Percentiles rank a stretch among this genome's conserved stretches.
Conservation (phyloP, 495 filamentous ascomycete genomes). For the Acidiella bohemica region DNA sequence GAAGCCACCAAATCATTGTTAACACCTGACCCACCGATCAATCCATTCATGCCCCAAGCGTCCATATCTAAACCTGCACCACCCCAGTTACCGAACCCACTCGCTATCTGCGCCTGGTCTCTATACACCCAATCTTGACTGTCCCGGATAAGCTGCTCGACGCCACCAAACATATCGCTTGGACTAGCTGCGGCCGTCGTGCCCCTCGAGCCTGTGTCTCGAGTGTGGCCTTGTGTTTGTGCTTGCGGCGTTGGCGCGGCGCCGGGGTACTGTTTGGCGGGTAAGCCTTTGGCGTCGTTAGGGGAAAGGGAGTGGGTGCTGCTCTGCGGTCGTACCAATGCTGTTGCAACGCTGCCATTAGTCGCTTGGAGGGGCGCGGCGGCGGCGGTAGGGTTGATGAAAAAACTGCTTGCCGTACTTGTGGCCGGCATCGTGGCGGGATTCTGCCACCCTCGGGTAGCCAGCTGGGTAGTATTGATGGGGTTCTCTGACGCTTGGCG, state of each 20-base stretch:
- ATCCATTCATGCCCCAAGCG: constrained; percentile 2
- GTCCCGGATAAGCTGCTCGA: constrained; percentile 30
- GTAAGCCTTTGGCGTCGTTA: constrained; percentile 5
- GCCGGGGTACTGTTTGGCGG: constrained; percentile 5
- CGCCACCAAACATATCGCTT: constrained; percentile 29
- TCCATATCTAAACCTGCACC: constrained; percentile 2
- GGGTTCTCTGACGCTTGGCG: background rate
- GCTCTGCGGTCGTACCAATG: constrained; percentile 1
- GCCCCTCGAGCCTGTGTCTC: background rate
- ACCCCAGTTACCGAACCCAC: constrained; percentile 31
- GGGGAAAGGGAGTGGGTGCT: constrained; percentile 2
- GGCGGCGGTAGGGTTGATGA: background rate
- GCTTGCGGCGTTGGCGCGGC: constrained; percentile 2
- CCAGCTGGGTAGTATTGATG: background rate
- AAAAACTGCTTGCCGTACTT: constrained; percentile 1
- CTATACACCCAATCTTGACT: constrained; percentile 28
- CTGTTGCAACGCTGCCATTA: background rate
- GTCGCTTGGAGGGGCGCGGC: background rate
- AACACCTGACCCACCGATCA: background rate
- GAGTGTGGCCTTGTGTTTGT: constrained; percentile 1
- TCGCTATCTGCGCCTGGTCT: constrained; percentile 27
- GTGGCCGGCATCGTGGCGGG: background rate
- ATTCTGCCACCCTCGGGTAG: background rate
- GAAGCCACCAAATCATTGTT: background rate
- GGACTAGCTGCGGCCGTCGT: constrained; percentile 16